Conservation (phyloP, 345 rosid genomes). For the Conringia planisiliqua region DNA sequence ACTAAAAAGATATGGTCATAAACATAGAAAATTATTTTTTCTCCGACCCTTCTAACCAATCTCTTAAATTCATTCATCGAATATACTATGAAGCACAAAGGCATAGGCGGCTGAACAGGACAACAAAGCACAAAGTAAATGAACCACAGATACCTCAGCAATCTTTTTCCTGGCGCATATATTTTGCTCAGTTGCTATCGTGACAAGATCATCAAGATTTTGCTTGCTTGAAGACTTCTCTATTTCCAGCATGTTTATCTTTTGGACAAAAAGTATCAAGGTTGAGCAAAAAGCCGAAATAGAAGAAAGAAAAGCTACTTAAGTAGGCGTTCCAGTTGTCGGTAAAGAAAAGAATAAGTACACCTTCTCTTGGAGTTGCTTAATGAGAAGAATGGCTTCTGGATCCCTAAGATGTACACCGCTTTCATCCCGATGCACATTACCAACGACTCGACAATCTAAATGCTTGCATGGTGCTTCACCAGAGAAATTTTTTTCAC, state of each 20-base stretch:
- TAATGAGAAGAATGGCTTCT: slow-evolving; percentile 64
- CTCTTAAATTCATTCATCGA: neutral
- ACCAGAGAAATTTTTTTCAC: slow-evolving; percentile 34
- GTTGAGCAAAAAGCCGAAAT: slow-evolving; percentile 16
- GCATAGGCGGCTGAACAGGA: slow-evolving; percentile 5
- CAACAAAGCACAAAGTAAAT: slow-evolving; percentile 1
- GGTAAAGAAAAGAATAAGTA: slow-evolving; percentile 14
- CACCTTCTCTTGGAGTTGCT: slow-evolving; percentile 93
- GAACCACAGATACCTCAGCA: slow-evolving; percentile 57
- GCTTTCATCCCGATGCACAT: slow-evolving; percentile 34
- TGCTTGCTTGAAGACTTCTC: slow-evolving; percentile 68
- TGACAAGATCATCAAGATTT: slow-evolving; percentile 54
- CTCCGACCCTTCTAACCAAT: neutral
- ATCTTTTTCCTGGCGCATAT: slow-evolving; percentile 51
- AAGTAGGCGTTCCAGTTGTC: neutral
- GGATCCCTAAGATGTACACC: slow-evolving; percentile 46
- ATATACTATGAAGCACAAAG: neutral
- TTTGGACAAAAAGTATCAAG: slow-evolving; percentile 12
- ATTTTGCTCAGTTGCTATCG: slow-evolving; percentile 55
- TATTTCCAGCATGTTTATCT: slow-evolving; percentile 68
- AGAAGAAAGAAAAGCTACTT: slow-evolving; percentile 8
- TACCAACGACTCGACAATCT: slow-evolving; percentile 17
- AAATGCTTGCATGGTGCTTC: slow-evolving; percentile 26
- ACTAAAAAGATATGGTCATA: neutral
- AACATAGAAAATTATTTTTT: neutral